phyloP scores from a whole-genome alignment of 208 protist genomes.

The Crithidia thermophila region DNA sequence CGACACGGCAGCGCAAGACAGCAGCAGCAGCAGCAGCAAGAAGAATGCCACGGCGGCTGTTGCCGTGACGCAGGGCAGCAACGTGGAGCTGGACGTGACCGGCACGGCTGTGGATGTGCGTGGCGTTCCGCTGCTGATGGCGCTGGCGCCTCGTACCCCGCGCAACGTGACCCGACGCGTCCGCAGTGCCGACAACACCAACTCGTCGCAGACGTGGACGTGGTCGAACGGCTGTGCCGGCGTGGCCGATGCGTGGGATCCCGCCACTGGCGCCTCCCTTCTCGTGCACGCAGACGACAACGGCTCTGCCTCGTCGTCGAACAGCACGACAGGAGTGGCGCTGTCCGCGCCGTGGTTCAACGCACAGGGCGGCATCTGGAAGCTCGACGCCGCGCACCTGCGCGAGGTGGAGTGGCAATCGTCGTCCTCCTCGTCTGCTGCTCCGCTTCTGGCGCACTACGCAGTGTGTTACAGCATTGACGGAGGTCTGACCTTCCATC shows the following conservation, averaged over 20 bases:
- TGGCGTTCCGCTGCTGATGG: constrained; percentile 42
- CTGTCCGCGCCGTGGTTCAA: constrained; percentile 35
- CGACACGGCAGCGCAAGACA: neutral
- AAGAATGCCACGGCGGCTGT: constrained; percentile 22
- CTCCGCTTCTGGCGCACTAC: constrained; percentile 8
- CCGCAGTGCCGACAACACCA: neutral
- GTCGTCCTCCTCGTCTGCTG: neutral
- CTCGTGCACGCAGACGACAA: neutral
- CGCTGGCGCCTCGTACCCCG: constrained; percentile 32
- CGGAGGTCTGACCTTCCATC: constrained; percentile 51
- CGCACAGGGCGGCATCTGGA: constrained; percentile 29
- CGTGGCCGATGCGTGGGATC: constrained; percentile 31
- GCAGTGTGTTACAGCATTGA: constrained; percentile 70
- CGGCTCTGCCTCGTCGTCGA: neutral
- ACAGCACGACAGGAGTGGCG: constrained; percentile 14
- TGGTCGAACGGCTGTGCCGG: constrained; percentile 30
- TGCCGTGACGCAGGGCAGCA: constrained; percentile 47
- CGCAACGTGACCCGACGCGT: constrained; percentile 16
- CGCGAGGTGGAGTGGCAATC: constrained; percentile 22
- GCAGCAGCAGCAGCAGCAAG: neutral
- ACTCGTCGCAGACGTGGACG: constrained; percentile 4
- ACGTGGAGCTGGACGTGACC: constrained; percentile 40
- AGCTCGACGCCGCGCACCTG: constrained; percentile 42
- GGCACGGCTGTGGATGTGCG: constrained; percentile 52
- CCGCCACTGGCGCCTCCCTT: constrained; percentile 17